Evolutionary conservation across 1,284 basidiomycete species (phyloP), one percentile per base, ranked within the genome.

Genomic region (Sanghuangporus weigelae): DNA sequence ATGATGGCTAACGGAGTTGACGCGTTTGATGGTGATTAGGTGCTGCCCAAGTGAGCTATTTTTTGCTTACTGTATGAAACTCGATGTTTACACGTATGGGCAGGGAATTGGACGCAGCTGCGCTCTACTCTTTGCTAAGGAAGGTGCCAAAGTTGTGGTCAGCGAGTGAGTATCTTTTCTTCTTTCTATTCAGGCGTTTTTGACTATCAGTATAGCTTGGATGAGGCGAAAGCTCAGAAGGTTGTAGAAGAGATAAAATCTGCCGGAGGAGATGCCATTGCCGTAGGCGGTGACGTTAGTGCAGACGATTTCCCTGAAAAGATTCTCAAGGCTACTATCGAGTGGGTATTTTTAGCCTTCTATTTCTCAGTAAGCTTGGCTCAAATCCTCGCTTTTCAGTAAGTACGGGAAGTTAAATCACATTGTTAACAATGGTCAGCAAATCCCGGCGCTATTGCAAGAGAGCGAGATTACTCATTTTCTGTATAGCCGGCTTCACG

Each of bases 141-240:
- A 95, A 72, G 93, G 93, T 31, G 92, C 93, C 14, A 93, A 91
- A 73, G 87, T 95, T 51, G 91, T 95, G 67, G 86, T 89, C 58
- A 86, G 86, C 79, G 92, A 90, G 90, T 93, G 69, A 70, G 85
- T 77, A 39, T 3, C 16, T 36, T 16, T 23, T 62, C 10, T 49
- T 56, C 50, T 36, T 40, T 19, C 51, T 39, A 46, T 49, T 8
- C 49, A 55, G 39, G 48, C 40, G 19, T n/a, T 11, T 38, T 23
- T 56, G 11, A 12, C 54, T 23, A 39, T 23, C 3, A 7, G 38
- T 12, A 1, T 68, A 90, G 90, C 68, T 84, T 92, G 68, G 87
- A 89, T 67, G 83, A 80, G 63, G 81, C 81, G 68, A 89, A 86
- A 66, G 85, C 88, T 0, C 77, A 83, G 61, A 71, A 75, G 1